phyloP scores from a whole-genome alignment of 345 rosid genomes.

The Turritis glabra region DNA sequence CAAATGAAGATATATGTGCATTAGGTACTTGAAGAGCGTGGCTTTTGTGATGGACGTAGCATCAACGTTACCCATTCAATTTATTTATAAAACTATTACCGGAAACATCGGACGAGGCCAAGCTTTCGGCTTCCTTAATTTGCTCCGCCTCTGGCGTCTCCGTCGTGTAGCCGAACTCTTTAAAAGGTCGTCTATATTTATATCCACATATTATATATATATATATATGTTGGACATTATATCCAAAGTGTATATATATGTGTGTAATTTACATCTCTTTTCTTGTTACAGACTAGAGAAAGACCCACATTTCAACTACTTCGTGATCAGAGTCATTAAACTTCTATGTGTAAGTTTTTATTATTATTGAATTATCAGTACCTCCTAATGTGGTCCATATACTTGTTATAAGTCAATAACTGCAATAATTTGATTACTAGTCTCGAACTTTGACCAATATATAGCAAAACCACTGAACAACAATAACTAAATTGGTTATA shows the following conservation, averaged over 20 bases:
- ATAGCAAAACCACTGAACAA: background rate
- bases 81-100: constrained; percentile 49
- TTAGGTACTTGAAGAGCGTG: constrained; percentile 56
- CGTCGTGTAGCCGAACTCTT: constrained; percentile 79
- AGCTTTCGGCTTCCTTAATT: constrained; percentile 66
- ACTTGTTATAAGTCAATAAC: too few species aligned
- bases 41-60: constrained; percentile 86
- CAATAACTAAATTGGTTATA: background rate
- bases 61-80: constrained; percentile 74
- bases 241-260: too few species aligned
- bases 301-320: constrained; percentile 75
- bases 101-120: constrained; percentile 43
- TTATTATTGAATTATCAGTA: background rate
- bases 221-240: background rate
- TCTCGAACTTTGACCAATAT: background rate
- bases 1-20: background rate
- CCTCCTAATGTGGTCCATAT: background rate
- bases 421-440: background rate
- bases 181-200: constrained; percentile 49
- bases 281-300: constrained; percentile 71
- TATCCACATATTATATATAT: background rate
- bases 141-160: constrained; percentile 94
- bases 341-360: constrained; percentile 59
- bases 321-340: constrained; percentile 60
- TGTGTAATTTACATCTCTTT: too few species aligned